phyloP scores from a whole-genome alignment of 257 asterid genomes.

The Solanum pimpinellifolium region DNA sequence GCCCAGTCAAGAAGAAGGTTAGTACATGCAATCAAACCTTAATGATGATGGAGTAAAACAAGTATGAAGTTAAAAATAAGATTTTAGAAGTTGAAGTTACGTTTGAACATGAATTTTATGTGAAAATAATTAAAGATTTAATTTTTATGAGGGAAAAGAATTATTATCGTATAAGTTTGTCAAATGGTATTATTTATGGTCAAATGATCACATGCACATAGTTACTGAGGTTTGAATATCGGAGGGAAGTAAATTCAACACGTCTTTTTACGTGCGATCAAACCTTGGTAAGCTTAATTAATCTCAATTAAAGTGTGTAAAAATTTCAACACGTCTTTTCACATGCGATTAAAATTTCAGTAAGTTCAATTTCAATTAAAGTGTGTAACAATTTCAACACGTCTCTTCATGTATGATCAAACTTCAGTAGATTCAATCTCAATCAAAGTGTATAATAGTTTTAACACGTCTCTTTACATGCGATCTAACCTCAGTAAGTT shows the following conservation, averaged over 20 bases:
- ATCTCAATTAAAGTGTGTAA: neutral
- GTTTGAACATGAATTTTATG: neutral
- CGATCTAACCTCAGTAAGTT: neutral
- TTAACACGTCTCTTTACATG: neutral
- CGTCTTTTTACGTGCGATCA: neutral
- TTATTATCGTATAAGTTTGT: neutral
- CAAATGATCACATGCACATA: neutral
- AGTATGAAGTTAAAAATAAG: neutral
- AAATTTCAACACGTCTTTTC: too few species aligned
- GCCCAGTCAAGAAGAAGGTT: constrained; percentile 84
- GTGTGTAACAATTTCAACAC: neutral
- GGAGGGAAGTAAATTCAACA: neutral
- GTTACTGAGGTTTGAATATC: neutral
- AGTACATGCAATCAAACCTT: neutral
- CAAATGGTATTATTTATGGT: neutral
- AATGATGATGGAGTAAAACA: neutral
- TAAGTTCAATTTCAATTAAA: neutral
- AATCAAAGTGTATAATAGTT: neutral
- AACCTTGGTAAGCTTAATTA: too few species aligned
- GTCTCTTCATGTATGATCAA: neutral
- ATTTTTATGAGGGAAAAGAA: neutral
- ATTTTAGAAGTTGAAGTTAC: neutral
- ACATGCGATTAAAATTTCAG: neutral
- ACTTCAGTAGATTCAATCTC: neutral
- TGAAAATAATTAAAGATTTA: neutral